Evolutionary conservation across 305 asterid genomes (phyloP), one percentile per base, ranked within the genome.

Genomic region (Fraxinus dipetala): DNA sequence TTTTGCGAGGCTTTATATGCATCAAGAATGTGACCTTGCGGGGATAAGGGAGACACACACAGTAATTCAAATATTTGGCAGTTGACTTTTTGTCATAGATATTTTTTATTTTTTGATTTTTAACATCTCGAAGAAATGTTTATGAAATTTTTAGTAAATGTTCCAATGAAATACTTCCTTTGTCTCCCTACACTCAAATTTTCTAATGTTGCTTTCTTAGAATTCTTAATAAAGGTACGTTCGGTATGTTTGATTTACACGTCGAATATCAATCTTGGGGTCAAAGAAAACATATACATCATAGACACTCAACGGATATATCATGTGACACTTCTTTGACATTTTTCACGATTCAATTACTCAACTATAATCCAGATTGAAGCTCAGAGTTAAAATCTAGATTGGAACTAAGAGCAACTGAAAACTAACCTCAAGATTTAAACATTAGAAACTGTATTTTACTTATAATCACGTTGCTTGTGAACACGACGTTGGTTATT

Each of bases 81-180:
- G 72, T 9, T 63, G 72, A 63, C 32, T 32, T 40, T 32, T 43
- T 82, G 16, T 74, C n/a, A 45, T 22, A 16, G 0, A 35, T 10
- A 30, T 35, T 30, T 61, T 22, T 61, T 20, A 4, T 20, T 54
- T 11, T 0, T 69, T 31, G 2, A 36, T 22, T 67, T 77, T 87
- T 83, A 83, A 77, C 73, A 74, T 85, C 85, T 87, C 90, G 85
- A 82, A 81, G 76, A 86, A 28, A 31, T 79, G 54, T 75, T 72
- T 11, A 40, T 20, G 11, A 28, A 22, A 8, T 63, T 63, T 20
- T 9, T 63, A 24, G 72, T 10, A 24, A 24, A 63, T 63, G 72
- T 63, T 63, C 72, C 72, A 2, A 63, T 63, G 72, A 63, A 22
- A 22, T 20, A 8, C 31, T 63, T 24, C 26, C 34, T 63, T 2